These are phyloP conservation scores for Gossypium raimondii DNA, from an alignment of 345 rosid species.

Conservation along the genomic window DNA sequence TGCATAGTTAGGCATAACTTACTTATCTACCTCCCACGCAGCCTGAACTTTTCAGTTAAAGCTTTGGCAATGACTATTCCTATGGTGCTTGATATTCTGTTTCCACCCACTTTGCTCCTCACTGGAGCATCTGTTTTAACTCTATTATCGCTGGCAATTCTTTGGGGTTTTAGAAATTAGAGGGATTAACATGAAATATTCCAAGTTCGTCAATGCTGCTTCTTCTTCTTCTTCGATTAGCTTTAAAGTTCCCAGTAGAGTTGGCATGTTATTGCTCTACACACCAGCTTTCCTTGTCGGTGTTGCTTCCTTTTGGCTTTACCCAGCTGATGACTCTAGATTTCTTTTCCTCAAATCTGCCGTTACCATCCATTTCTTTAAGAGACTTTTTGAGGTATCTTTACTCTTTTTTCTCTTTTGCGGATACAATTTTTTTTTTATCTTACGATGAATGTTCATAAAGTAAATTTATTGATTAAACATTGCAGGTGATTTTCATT, in stretches of 20 bases:
- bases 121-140: slow-evolving; percentile 34
- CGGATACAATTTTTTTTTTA: too few relatives aligned
- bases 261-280: slow-evolving; percentile 55
- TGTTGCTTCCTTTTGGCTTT: slow-evolving; percentile 41
- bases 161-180: slow-evolving; percentile 39
- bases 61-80: not conserved
- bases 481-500: slow-evolving; percentile 32
- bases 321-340: slow-evolving; percentile 43
- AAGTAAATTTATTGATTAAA: not conserved
- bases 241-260: slow-evolving; percentile 37
- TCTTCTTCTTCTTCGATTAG: not conserved
- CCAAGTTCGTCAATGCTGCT: slow-evolving; percentile 42
- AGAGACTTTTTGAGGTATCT: slow-evolving; percentile 49
- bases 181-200: slow-evolving; percentile 54
- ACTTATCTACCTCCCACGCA: too few relatives aligned
- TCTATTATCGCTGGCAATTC: slow-evolving; percentile 23
- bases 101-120: slow-evolving; percentile 34
- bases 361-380: slow-evolving; percentile 62
- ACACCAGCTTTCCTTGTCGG: slow-evolving; percentile 55
- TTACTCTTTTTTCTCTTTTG: not conserved
- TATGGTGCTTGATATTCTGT: slow-evolving; percentile 20
- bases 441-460: not conserved
- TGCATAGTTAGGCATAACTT: too few relatives aligned
- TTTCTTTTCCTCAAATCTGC: slow-evolving; percentile 44
- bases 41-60: not conserved